These are phyloP conservation scores for Actinomortierella wolfii DNA, from an alignment of 371 early-diverging fungal species.

Conservation along the genomic window DNA sequence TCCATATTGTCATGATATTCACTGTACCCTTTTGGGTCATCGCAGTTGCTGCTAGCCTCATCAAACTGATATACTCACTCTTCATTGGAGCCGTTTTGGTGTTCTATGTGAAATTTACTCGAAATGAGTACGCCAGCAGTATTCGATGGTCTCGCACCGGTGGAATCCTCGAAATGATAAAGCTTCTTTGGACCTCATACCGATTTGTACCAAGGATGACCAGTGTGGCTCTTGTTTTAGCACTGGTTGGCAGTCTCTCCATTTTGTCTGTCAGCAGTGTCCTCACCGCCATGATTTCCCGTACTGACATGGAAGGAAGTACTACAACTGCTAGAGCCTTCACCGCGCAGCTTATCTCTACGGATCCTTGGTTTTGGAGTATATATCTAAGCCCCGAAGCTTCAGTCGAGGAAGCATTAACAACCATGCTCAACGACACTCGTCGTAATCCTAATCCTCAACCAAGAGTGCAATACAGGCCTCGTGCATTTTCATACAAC, in stretches of 20 bases:
- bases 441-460: not conserved
- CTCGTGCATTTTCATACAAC: slow-evolving; percentile 3
- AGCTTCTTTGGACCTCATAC: slow-evolving; percentile 5
- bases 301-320: not conserved
- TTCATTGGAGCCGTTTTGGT: slow-evolving; percentile 1
- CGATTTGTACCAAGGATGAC: not conserved
- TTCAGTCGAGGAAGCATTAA: slow-evolving; percentile 1
- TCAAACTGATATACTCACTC: slow-evolving; percentile 1
- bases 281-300: slow-evolving; percentile 4
- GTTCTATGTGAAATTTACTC: slow-evolving; percentile 1
- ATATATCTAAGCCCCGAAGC: not conserved
- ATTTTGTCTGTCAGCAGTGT: not conserved
- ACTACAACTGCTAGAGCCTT: not conserved
- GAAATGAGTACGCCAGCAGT: slow-evolving; percentile 6
- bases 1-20: too few species aligned
- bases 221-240: not conserved
- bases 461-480: not conserved
- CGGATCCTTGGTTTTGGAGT: too few species aligned
- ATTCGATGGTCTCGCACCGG: slow-evolving; percentile 15
- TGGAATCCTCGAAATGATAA: slow-evolving; percentile 4
- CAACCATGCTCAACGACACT: slow-evolving; percentile 4
- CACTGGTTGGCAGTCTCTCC: not conserved
- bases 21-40: too few species aligned
- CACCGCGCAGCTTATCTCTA: too few species aligned
- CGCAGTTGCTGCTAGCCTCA: too few species aligned